phyloP scores from a whole-genome alignment of 2,329 filamentous ascomycete genomes.

The Ascochyta rabiei region DNA sequence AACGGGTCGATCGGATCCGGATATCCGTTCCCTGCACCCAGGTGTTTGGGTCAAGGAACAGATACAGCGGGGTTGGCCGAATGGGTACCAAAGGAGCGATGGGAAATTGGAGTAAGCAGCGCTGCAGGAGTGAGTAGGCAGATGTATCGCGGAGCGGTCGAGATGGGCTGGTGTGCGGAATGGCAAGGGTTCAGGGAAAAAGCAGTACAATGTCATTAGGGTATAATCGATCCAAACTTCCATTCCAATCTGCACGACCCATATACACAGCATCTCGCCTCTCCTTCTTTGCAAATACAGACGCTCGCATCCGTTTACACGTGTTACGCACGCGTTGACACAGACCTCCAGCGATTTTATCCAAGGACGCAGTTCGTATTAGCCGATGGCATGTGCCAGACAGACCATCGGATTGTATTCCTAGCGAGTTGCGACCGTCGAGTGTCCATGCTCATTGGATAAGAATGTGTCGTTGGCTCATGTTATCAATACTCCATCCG shows the following conservation, averaged over 20 bases:
- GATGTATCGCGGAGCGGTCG: background rate
- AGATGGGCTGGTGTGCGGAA: background rate
- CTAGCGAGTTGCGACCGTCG: background rate
- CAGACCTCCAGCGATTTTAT: background rate
- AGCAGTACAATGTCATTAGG: constrained; percentile 9
- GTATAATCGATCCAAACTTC: constrained; percentile 4
- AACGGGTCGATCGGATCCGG: background rate
- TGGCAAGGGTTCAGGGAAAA: background rate
- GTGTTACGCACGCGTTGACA: background rate
- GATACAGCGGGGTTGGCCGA: background rate
- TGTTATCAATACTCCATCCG: background rate
- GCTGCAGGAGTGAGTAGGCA: background rate
- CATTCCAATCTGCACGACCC: background rate
- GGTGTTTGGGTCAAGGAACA: background rate
- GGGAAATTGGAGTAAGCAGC: background rate
- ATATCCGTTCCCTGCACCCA: background rate
- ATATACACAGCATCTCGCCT: background rate
- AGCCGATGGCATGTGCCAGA: constrained; percentile 17
- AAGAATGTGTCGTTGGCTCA: constrained; percentile 2
- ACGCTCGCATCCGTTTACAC: background rate
- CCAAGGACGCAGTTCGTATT: background rate
- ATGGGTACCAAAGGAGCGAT: background rate
- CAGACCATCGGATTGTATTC: constrained; percentile 5
- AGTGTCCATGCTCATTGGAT: background rate
- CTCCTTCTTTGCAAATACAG: background rate